phyloP scores from a whole-genome alignment of 805 yeast species.

The Candida ponderosae region DNA sequence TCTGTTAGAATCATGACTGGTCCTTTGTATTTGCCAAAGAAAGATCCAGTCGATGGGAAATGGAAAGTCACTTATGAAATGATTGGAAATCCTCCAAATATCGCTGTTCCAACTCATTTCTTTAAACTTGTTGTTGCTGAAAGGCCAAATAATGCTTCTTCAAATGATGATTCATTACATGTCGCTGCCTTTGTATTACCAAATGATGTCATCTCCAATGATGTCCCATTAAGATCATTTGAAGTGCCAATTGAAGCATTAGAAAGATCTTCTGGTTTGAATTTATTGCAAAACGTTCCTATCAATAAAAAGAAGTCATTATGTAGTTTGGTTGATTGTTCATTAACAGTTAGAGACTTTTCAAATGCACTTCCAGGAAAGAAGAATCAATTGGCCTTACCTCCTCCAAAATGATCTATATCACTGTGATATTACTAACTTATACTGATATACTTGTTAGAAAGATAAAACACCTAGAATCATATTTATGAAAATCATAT shows the following conservation, averaged over 20 bases:
- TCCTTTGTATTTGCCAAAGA: slow-evolving; percentile 81
- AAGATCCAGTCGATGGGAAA: slow-evolving; percentile 69
- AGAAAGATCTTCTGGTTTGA: slow-evolving; percentile 82
- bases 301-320: slow-evolving; percentile 47
- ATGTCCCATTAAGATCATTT: slow-evolving; percentile 61
- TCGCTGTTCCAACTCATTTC: slow-evolving; percentile 97
- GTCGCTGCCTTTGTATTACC: slow-evolving; percentile 95
- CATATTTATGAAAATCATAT: too few relatives aligned
- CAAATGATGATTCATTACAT: slow-evolving; percentile 34
- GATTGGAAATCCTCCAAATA: slow-evolving; percentile 91
- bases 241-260: slow-evolving; percentile 87
- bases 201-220: slow-evolving; percentile 70
- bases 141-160: slow-evolving; percentile 31
- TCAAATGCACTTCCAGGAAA: slow-evolving; percentile 29
- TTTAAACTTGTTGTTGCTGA: slow-evolving; percentile 89
- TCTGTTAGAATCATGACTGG: slow-evolving; percentile 88
- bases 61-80: slow-evolving; percentile 82
- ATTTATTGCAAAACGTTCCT: slow-evolving; percentile 66
- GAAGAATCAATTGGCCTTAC: slow-evolving; percentile 7
- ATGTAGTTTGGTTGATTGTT: slow-evolving; percentile 77
- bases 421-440: too few relatives aligned
- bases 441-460: too few relatives aligned
- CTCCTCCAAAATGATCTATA: slow-evolving; percentile 12
- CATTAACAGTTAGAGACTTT: slow-evolving; percentile 76
- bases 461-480: too few relatives aligned